A percentile compares a stretch with the other conserved stretches of the same genome.
phyloP scores from a whole-genome alignment of 78 protist species.

The Protostelium mycophagum region DNA sequence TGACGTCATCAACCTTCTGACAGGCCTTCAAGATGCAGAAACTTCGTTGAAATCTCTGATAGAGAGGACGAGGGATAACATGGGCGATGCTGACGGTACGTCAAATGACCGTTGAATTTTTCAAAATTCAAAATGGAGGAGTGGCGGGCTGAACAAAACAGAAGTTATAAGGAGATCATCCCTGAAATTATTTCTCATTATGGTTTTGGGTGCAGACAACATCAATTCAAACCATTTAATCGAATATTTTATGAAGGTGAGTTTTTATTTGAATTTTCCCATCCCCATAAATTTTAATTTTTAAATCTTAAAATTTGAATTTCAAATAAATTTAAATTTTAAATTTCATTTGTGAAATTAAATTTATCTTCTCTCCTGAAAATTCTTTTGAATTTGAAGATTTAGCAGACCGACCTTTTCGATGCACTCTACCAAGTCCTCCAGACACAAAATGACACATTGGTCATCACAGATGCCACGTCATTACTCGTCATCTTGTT shows the following conservation, averaged over 20 bases:
- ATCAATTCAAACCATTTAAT: neutral
- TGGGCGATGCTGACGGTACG: neutral
- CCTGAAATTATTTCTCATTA: neutral
- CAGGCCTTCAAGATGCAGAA: neutral
- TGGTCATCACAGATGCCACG: neutral
- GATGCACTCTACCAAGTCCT: too few species aligned
- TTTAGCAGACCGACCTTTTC: neutral
- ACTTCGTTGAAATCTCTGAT: neutral
- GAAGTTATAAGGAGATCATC: neutral
- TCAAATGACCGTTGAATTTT: neutral
- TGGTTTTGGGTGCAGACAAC: neutral
- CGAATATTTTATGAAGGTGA: neutral
- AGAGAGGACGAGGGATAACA: neutral
- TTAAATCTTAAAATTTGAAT: too few species aligned
- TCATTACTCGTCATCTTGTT: neutral
- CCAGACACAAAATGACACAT: neutral
- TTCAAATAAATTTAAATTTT: too few species aligned
- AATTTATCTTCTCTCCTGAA: too few species aligned
- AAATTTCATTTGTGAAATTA: too few species aligned
- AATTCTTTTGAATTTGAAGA: neutral
- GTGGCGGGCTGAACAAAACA: neutral
- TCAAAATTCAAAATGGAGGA: neutral
- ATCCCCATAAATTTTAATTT: too few species aligned
- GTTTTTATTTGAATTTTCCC: neutral
- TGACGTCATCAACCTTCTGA: neutral